Evolutionary conservation across 1,284 basidiomycete genomes (phyloP).

Genomic region (Apiotrichum akiyoshidainum): DNA sequence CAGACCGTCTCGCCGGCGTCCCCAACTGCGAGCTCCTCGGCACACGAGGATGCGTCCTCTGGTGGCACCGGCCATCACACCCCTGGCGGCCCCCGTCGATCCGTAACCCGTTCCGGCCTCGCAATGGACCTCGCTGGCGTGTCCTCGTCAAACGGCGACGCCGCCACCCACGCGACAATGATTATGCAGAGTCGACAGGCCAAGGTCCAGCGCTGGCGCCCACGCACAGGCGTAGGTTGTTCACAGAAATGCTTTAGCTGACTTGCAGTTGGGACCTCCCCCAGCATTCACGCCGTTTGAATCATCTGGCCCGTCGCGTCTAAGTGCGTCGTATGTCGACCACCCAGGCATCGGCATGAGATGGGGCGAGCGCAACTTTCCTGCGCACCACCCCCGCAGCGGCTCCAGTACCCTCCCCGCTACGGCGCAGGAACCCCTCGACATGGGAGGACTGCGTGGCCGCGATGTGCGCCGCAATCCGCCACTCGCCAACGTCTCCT

Average conservation of each 20-base stretch:
- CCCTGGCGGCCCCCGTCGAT: not conserved
- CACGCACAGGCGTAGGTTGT: constrained; percentile 24
- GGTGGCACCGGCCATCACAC: not conserved
- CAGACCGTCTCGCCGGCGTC: constrained; percentile 7
- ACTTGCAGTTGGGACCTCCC: not conserved
- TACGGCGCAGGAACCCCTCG: not conserved
- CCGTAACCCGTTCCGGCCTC: constrained; percentile 14
- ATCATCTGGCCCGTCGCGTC: not conserved
- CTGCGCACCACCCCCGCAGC: not conserved
- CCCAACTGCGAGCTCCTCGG: not conserved
- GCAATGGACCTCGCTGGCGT: constrained; percentile 43
- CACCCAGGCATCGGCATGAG: not conserved
- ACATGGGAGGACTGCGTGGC: not conserved
- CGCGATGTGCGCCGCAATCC: not conserved
- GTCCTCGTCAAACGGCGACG: constrained; percentile 48
- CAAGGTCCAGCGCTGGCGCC: constrained; percentile 57
- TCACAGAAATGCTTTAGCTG: not conserved
- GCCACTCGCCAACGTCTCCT: not conserved
- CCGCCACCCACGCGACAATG: constrained; percentile 55
- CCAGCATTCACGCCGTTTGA: not conserved
- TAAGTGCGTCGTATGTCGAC: constrained; percentile 19
- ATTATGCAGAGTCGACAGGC: constrained; percentile 57
- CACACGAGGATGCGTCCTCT: not conserved
- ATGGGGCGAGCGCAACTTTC: not conserved
- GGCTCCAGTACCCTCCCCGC: constrained; percentile 3